Percentiles rank a stretch among this genome's conserved stretches.
Evolutionary conservation across 176 grass and related monocot genomes (phyloP).

Genomic region (Oryza rufipogon): DNA sequence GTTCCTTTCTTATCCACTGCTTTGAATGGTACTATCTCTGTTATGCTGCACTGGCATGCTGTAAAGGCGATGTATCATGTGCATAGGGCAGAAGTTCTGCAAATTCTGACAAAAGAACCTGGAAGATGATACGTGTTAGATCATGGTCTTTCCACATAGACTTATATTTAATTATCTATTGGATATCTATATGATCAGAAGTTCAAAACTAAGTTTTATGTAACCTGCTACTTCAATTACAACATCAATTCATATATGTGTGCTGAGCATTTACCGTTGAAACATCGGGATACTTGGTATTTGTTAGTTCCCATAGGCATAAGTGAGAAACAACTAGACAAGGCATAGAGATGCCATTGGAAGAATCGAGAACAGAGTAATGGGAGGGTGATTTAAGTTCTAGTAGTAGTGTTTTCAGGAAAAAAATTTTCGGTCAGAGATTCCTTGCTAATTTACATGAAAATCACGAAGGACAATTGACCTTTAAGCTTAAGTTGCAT

Average conservation of each 20-base stretch:
- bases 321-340: neutral
- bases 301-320: slow-evolving; percentile 2
- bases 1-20: slow-evolving; percentile 14
- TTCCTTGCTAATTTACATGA: slow-evolving; percentile 10
- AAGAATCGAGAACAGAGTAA: neutral
- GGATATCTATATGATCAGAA: neutral
- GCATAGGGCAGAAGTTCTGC: neutral
- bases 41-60: slow-evolving; percentile 22
- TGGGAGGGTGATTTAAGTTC: neutral
- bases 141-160: neutral
- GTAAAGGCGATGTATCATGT: neutral
- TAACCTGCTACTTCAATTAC: neutral
- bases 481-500: neutral
- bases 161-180: slow-evolving; percentile 24
- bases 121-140: slow-evolving; percentile 8
- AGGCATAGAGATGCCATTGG: neutral
- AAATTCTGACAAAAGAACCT: slow-evolving; percentile 1
- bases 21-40: slow-evolving; percentile 22
- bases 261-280: neutral
- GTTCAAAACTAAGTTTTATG: neutral
- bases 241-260: neutral
- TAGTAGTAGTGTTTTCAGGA: neutral
- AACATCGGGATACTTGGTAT: neutral
- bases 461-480: neutral
- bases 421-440: neutral